Conservation (phyloP, 768 basidiomycete species). For the Porpolomopsis calyptriformis region DNA sequence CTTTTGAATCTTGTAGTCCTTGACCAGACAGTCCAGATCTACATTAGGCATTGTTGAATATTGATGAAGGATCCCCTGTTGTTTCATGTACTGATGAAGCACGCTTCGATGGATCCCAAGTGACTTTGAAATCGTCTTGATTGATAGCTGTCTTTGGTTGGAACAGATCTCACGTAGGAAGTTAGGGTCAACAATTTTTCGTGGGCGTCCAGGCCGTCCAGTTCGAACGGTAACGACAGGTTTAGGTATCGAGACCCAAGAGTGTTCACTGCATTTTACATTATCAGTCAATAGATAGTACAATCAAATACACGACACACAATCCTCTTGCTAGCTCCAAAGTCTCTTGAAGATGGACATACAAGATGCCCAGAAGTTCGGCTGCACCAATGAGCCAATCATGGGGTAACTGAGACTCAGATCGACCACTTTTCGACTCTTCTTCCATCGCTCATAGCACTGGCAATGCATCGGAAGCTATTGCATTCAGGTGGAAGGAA, state of each 20-base stretch:
- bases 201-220: slow-evolving; percentile 1
- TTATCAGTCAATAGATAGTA: not conserved
- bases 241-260: not conserved
- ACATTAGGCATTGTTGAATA: slow-evolving; percentile 1
- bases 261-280: not conserved
- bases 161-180: slow-evolving; percentile 1
- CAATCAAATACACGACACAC: not conserved
- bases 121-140: not conserved
- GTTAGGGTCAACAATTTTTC: not conserved
- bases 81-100: slow-evolving; percentile 1
- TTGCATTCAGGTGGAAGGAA: not conserved
- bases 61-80: not conserved
- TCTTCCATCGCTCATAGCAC: slow-evolving; percentile 3
- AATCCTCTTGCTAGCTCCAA: not conserved
- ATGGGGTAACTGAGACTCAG: not conserved
- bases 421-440: not conserved
- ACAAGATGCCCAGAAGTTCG: not conserved
- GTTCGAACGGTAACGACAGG: not conserved
- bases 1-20: slow-evolving; percentile 3
- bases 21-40: slow-evolving; percentile 5
- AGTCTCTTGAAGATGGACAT: not conserved
- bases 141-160: not conserved
- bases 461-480: not conserved
- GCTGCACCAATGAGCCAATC: not conserved
- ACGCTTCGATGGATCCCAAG: slow-evolving; percentile 6